Evolutionary conservation across 108 stramenopile genomes (phyloP).

Genomic region (Skeletonema grethae): DNA sequence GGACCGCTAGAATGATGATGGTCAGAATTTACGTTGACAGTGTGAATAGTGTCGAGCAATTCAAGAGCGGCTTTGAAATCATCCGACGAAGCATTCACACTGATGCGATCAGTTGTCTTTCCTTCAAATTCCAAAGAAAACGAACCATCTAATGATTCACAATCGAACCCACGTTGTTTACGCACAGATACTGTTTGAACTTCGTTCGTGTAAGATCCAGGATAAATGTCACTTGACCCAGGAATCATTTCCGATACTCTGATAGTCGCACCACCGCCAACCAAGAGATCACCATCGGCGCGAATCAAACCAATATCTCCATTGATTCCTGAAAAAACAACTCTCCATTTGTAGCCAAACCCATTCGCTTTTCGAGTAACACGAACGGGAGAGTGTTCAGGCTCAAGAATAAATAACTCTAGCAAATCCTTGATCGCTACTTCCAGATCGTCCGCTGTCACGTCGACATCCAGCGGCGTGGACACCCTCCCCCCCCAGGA

Average conservation of each 20-base stretch:
- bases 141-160: constrained; percentile 51
- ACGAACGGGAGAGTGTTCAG: constrained; percentile 8
- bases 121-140: constrained; percentile 82
- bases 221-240: constrained; percentile 77
- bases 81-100: constrained; percentile 52
- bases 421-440: constrained; percentile 23
- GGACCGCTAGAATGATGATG: constrained; percentile 39
- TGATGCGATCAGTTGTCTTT: constrained; percentile 56
- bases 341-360: constrained; percentile 79
- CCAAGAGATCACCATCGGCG: constrained; percentile 58
- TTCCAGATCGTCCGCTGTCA: background rate
- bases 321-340: constrained; percentile 61
- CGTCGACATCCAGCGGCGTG: constrained; percentile 34
- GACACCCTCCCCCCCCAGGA: constrained; percentile 69
- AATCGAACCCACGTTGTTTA: constrained; percentile 37
- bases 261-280: constrained; percentile 65
- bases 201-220: constrained; percentile 81
- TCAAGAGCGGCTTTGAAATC: constrained; percentile 71
- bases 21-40: constrained; percentile 62
- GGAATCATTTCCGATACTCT: constrained; percentile 52
- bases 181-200: constrained; percentile 66
- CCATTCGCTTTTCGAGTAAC: constrained; percentile 51
- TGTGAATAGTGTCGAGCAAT: constrained; percentile 70
- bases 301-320: constrained; percentile 77
- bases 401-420: background rate